Evolutionary conservation across 164 flowering plant species (phyloP).

Genomic region (Berberis vulgaris): DNA sequence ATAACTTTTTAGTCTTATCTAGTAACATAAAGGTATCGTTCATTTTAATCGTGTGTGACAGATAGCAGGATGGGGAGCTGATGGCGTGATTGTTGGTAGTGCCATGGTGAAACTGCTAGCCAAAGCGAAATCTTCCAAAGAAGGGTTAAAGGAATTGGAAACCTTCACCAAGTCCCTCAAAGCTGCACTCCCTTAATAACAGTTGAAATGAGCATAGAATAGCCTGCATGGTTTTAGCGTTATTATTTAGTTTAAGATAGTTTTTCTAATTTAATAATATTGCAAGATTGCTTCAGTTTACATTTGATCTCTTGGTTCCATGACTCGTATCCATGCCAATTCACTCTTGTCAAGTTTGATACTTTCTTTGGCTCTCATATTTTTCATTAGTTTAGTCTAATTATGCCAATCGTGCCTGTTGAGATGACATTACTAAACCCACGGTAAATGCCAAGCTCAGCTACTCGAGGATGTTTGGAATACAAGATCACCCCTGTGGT

Average conservation of each 20-base stretch:
- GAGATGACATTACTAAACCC: too few species aligned
- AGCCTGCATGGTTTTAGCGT: neutral
- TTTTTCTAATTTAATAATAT: conserved; percentile 1
- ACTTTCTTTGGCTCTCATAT: too few species aligned
- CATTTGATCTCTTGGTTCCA: too few species aligned
- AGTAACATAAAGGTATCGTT: neutral
- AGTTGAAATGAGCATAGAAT: neutral
- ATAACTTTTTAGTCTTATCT: neutral
- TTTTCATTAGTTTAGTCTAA: too few species aligned
- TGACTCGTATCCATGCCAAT: too few species aligned
- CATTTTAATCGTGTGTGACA: conserved; percentile 17
- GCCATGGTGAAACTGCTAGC: conserved; percentile 77
- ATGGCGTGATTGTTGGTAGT: conserved; percentile 95
- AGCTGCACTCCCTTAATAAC: conserved; percentile 45
- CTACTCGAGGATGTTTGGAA: too few species aligned
- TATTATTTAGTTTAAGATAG: neutral
- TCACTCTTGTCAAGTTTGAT: too few species aligned
- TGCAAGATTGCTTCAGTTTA: neutral
- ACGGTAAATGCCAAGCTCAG: too few species aligned
- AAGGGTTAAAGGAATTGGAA: conserved; percentile 73
- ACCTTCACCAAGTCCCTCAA: conserved; percentile 56
- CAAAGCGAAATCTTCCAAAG: conserved; percentile 69
- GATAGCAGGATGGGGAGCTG: conserved; percentile 95
- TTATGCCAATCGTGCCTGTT: too few species aligned
- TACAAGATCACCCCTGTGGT: too few species aligned